Percentiles rank a stretch among this genome's conserved stretches.
Conservation (phyloP, 2,329 filamentous ascomycete species). For the Aspergillus tanneri region DNA sequence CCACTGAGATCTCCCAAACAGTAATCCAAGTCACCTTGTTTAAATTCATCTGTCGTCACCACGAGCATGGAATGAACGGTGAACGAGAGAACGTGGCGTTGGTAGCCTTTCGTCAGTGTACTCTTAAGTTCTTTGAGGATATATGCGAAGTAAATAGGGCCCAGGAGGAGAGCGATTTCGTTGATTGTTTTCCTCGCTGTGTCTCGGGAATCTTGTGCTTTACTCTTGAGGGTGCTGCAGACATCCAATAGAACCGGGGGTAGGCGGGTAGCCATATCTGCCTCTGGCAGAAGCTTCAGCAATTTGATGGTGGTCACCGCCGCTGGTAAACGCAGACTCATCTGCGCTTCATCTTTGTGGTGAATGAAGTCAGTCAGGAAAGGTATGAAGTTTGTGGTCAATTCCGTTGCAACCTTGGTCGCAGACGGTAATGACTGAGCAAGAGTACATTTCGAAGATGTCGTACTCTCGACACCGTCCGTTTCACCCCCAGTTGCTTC, state of each 20-base stretch:
- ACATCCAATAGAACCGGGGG: slow-evolving; percentile 87
- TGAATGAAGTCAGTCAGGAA: slow-evolving; percentile 81
- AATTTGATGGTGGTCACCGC: slow-evolving; percentile 87
- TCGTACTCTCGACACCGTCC: slow-evolving; percentile 29
- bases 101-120: slow-evolving; percentile 80
- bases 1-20: slow-evolving; percentile 74
- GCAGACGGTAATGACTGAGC: slow-evolving; percentile 64
- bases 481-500: slow-evolving; percentile 24
- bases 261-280: slow-evolving; percentile 70
- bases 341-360: slow-evolving; percentile 89
- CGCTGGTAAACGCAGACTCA: slow-evolving; percentile 87
- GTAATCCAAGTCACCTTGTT: slow-evolving; percentile 84
- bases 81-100: slow-evolving; percentile 91
- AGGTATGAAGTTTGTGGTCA: slow-evolving; percentile 73
- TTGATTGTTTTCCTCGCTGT: slow-evolving; percentile 85
- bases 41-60: slow-evolving; percentile 67
- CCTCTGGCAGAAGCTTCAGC: slow-evolving; percentile 72
- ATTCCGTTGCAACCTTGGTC: slow-evolving; percentile 68
- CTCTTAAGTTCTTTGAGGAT: slow-evolving; percentile 87
- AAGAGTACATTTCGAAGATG: slow-evolving; percentile 48
- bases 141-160: slow-evolving; percentile 81
- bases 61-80: slow-evolving; percentile 91
- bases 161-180: slow-evolving; percentile 77
- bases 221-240: slow-evolving; percentile 86
- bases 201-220: slow-evolving; percentile 83